These are phyloP conservation scores for Trypanosoma rangeli DNA, from an alignment of 208 protist species.

Conservation along the genomic window DNA sequence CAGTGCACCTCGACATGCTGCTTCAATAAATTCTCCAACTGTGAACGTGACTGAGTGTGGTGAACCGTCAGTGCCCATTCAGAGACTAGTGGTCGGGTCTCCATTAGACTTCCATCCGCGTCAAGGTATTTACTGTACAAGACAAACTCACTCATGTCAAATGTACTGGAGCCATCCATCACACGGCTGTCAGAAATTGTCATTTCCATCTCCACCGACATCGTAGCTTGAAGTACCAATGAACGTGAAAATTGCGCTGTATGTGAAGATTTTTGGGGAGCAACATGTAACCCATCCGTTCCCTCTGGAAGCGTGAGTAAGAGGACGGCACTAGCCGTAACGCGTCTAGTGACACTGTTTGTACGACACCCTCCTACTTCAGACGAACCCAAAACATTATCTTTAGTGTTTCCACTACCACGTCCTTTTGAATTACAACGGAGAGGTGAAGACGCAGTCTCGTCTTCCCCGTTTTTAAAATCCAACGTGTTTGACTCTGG, in stretches of 20 bases:
- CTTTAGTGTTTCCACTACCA: neutral
- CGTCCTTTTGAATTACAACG: neutral
- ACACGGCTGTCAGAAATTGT: conserved; percentile 5
- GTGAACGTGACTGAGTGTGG: neutral
- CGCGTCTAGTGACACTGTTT: conserved; percentile 6
- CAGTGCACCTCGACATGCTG: conserved; percentile 30
- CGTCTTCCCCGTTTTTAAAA: conserved; percentile 1
- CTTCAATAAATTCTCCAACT: conserved; percentile 2
- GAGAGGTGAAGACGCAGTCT: neutral
- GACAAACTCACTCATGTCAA: conserved; percentile 34
- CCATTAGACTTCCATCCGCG: conserved; percentile 8
- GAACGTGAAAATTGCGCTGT: conserved; percentile 10
- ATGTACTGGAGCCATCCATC: conserved; percentile 15
- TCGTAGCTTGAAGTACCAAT: conserved; percentile 13
- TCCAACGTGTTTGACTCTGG: neutral
- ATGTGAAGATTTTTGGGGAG: neutral
- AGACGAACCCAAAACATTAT: neutral
- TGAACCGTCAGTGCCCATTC: conserved; percentile 32
- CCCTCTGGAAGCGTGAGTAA: conserved; percentile 20
- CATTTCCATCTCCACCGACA: conserved; percentile 19
- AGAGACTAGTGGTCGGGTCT: conserved; percentile 30
- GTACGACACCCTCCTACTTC: neutral
- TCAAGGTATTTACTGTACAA: conserved; percentile 29
- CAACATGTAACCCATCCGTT: neutral
- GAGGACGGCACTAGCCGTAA: conserved; percentile 13